Percentiles rank a stretch among this genome's conserved stretches.
Evolutionary conservation across 2,329 filamentous ascomycete species (phyloP).

Genomic region (Purpureocillium lavendulum): DNA sequence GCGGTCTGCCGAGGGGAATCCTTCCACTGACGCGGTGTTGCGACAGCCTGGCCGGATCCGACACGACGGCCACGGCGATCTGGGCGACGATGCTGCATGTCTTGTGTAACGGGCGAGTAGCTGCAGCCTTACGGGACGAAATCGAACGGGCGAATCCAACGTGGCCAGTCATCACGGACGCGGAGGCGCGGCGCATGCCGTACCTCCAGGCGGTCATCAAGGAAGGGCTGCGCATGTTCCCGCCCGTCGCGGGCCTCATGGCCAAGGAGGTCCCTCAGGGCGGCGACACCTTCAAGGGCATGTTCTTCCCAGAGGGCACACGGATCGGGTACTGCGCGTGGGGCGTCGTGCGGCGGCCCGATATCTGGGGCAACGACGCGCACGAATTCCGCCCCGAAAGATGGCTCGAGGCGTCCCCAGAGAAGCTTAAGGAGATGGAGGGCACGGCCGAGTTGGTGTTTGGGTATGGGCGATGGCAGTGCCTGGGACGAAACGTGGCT

Average conservation of each 20-base stretch:
- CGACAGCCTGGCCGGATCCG: slow-evolving; percentile 42
- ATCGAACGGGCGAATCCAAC: slow-evolving; percentile 11
- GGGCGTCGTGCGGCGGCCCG: slow-evolving; percentile 22
- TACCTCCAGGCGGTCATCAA: slow-evolving; percentile 42
- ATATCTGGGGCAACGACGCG: slow-evolving; percentile 26
- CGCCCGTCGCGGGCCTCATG: slow-evolving; percentile 27
- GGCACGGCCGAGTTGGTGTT: slow-evolving; percentile 28
- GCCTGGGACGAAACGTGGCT: slow-evolving; percentile 28
- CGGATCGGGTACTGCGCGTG: slow-evolving; percentile 24
- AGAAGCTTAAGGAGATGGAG: slow-evolving; percentile 24
- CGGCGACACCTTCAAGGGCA: slow-evolving; percentile 22
- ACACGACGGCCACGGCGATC: slow-evolving; percentile 48
- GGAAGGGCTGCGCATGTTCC: slow-evolving; percentile 32
- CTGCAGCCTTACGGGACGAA: slow-evolving; percentile 30
- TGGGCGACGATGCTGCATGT: slow-evolving; percentile 44
- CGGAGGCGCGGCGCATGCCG: slow-evolving; percentile 25
- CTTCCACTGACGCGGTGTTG: no score
- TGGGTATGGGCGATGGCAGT: slow-evolving; percentile 28
- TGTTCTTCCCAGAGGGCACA: slow-evolving; percentile 22
- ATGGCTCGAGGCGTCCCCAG: slow-evolving; percentile 25
- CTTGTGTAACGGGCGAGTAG: slow-evolving; percentile 38
- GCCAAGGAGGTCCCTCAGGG: slow-evolving; percentile 21
- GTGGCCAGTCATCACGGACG: slow-evolving; percentile 18
- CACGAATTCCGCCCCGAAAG: slow-evolving; percentile 24
- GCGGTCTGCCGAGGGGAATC: no score